phyloP scores from a whole-genome alignment of 495 filamentous ascomycete genomes.

The Wilcoxina mikolae region DNA sequence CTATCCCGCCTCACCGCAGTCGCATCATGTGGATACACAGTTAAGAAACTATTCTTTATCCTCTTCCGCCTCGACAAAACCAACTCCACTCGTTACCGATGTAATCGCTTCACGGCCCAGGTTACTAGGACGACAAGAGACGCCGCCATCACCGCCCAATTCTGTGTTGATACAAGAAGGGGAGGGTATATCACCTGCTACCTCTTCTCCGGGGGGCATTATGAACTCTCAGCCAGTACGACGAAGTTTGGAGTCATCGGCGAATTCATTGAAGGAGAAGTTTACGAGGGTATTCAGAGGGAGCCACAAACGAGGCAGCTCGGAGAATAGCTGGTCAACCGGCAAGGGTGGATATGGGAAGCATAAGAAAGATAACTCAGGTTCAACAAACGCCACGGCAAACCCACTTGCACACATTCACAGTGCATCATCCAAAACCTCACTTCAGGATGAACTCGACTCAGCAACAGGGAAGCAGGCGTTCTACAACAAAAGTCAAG shows the following conservation, averaged over 20 bases:
- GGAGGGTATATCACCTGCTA: constrained; percentile 3
- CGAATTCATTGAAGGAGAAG: constrained; percentile 23
- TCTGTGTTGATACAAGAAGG: constrained; percentile 15
- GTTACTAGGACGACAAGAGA: constrained; percentile 25
- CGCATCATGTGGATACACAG: constrained; percentile 5
- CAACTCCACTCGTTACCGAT: constrained; percentile 14
- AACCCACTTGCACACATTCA: constrained; percentile 3
- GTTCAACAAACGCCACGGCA: constrained; percentile 2
- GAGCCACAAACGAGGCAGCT: constrained; percentile 22
- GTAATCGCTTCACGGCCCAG: constrained; percentile 11
- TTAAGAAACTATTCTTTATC: background rate
- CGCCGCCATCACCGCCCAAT: constrained; percentile 24
- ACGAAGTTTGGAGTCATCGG: constrained; percentile 9
- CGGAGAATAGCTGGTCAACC: constrained; percentile 23
- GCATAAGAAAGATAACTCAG: constrained; percentile 4
- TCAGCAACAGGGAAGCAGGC: background rate
- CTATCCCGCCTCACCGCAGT: constrained; percentile 6
- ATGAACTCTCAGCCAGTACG: background rate
- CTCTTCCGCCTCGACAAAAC: background rate
- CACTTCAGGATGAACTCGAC: background rate
- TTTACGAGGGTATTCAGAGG: constrained; percentile 25
- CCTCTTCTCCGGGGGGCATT: constrained; percentile 1
- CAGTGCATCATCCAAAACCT: background rate
- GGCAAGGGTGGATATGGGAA: constrained; percentile 3
- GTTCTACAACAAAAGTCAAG: background rate